Conservation (phyloP, 75 land plant genomes). For the Cupressus sempervirens region DNA sequence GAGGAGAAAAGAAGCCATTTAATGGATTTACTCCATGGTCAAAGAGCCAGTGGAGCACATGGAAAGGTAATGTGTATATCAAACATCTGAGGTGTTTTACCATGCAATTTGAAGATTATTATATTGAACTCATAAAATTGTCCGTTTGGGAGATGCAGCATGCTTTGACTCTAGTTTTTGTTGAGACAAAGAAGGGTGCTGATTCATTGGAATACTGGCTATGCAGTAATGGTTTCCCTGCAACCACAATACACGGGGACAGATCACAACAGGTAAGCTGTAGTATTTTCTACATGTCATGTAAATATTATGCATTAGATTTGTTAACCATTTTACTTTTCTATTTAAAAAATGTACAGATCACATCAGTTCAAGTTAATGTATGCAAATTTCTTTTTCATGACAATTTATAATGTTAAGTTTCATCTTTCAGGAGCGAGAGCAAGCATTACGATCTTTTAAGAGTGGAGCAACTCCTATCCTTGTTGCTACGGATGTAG, state of each 20-base stretch:
- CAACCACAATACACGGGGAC: constrained; percentile 54
- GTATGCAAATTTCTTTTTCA: background rate
- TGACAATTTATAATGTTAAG: background rate
- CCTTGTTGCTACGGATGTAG: constrained; percentile 58
- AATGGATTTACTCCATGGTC: constrained; percentile 48
- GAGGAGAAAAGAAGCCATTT: constrained; percentile 45
- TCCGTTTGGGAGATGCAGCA: constrained; percentile 18
- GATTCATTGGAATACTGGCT: constrained; percentile 51
- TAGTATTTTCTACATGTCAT: background rate
- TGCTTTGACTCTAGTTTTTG: constrained; percentile 48
- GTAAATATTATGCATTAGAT: background rate
- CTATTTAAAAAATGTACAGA: background rate
- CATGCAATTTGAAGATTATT: background rate
- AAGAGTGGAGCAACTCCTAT: constrained; percentile 38
- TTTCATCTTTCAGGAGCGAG: constrained; percentile 39
- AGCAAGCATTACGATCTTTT: constrained; percentile 36
- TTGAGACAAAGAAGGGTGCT: constrained; percentile 74
- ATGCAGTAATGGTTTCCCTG: constrained; percentile 32
- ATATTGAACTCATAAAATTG: background rate
- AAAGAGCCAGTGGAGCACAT: constrained; percentile 25
- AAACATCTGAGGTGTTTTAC: background rate
- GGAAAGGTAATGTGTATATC: constrained; percentile 20
- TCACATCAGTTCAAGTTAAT: background rate
- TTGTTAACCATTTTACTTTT: background rate
- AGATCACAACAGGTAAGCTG: constrained; percentile 40